Base-by-base conservation (phyloP, 2,329 filamentous ascomycete genomes). In the Aspergillus sergii region DNA sequence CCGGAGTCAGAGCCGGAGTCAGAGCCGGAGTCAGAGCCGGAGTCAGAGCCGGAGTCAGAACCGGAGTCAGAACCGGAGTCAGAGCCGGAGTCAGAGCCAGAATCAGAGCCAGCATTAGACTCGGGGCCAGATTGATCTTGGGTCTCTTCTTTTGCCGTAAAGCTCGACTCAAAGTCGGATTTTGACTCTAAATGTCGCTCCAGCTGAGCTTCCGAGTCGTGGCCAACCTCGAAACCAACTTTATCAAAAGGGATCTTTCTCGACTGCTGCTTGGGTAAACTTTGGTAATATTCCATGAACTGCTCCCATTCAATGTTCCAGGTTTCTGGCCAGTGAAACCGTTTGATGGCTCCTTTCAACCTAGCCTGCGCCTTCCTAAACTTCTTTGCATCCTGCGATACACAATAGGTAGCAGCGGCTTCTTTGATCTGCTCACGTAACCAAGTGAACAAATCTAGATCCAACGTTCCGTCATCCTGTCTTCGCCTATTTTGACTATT, bases 221-320 rank as follows among this genome's bases (percentile, higher is more conserved):
- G 14, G 2, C 14, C 19, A 43, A 43, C 14, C 39, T 43, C 19
- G 14, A 19, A 43, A 14, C 16, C 19, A 43, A 19, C 19, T 16
- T 43, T 43, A 16, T 43, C 19, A 43, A 43, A 19, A 16, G 19
- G 14, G 2, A 14, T 43, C 39, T 43, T 43, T 43, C 39, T 43
- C 6, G 16, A 16, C 39, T 43, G 16, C 39, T 43, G 39, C 14
- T 43, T 19, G 6, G 14, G 39, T 43, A 43, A 16, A 43, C 39
- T 43, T 43, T 48, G 8, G 36, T 48, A 32, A 53, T 59, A 63
- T 21, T 65, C 63, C 32, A 57, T 43, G 56, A 65, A 62, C 28
- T 60, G 56, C 36, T 58, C 57, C 57, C 51, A 60, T 14, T 65
- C 60, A 56, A 65, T 59, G 16, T 58, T 61, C 63, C 53, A 65